A percentile compares a stretch with the other conserved stretches of the same genome.
phyloP scores from a whole-genome alignment of 2,329 filamentous ascomycete genomes.

The Diaporthe nobilis region DNA sequence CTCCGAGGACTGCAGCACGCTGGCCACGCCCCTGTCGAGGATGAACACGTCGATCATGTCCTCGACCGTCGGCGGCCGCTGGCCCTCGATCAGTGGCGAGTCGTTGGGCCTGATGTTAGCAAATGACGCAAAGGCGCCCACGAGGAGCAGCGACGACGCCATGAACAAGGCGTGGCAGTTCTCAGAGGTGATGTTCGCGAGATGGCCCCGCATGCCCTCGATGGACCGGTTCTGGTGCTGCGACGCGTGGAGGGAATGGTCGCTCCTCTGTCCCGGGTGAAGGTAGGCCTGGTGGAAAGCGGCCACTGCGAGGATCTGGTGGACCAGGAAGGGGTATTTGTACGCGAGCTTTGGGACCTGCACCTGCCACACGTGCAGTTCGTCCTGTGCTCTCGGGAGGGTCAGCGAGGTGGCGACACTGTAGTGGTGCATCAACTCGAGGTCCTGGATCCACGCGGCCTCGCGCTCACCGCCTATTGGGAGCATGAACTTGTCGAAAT shows the following conservation, averaged over 20 bases:
- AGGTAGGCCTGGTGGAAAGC: slow-evolving; percentile 50
- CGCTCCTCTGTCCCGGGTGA: slow-evolving; percentile 45
- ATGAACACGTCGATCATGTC: slow-evolving; percentile 52
- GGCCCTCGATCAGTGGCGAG: slow-evolving; percentile 31
- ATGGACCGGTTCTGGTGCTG: slow-evolving; percentile 53
- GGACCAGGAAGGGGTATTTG: slow-evolving; percentile 49
- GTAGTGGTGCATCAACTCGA: slow-evolving; percentile 54
- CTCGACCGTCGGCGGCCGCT: slow-evolving; percentile 44
- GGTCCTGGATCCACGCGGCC: slow-evolving; percentile 51
- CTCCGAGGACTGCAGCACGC: slow-evolving; percentile 48
- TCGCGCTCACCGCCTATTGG: slow-evolving; percentile 37
- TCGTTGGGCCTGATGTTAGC: slow-evolving; percentile 43
- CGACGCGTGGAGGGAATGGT: slow-evolving; percentile 48
- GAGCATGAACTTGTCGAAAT: slow-evolving; percentile 41
- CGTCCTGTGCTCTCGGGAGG: slow-evolving; percentile 49
- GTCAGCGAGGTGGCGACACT: slow-evolving; percentile 46
- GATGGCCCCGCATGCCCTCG: slow-evolving; percentile 47
- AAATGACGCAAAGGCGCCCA: slow-evolving; percentile 51
- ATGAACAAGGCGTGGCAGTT: slow-evolving; percentile 53
- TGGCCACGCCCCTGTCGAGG: slow-evolving; percentile 50
- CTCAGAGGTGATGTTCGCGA: slow-evolving; percentile 47
- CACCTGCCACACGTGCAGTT: slow-evolving; percentile 50
- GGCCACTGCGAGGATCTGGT: slow-evolving; percentile 51
- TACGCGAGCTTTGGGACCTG: slow-evolving; percentile 48
- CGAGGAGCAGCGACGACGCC: slow-evolving; percentile 50